Conservation (phyloP, 495 filamentous ascomycete species). For the Aspergillus ostianus region DNA sequence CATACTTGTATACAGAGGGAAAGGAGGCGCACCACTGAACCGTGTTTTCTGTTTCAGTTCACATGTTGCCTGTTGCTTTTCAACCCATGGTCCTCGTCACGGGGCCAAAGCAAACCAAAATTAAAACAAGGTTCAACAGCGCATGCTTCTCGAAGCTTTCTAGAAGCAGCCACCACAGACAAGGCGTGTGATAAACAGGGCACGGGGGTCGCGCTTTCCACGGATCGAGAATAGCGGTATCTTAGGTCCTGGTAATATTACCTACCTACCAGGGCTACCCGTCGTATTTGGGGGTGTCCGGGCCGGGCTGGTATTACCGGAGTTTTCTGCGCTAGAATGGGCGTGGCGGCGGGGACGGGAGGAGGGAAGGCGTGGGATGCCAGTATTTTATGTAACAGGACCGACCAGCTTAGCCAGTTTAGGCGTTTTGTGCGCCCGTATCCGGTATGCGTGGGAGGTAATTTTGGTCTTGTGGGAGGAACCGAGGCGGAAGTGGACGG, state of each 20-base stretch:
- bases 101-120: neutral
- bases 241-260: too few relatives aligned
- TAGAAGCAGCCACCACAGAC: neutral
- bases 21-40: neutral
- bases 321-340: too few relatives aligned
- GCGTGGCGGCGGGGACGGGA: neutral
- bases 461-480: too few relatives aligned
- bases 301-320: too few relatives aligned
- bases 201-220: neutral
- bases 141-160: neutral
- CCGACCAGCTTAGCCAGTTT: too few relatives aligned
- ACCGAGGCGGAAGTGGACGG: too few relatives aligned
- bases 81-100: neutral
- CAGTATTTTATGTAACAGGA: neutral
- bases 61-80: neutral
- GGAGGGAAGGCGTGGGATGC: neutral
- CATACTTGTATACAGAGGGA: neutral
- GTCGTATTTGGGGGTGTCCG: too few relatives aligned
- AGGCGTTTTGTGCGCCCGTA: neutral
- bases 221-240: neutral
- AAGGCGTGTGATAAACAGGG: neutral
- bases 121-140: neutral
- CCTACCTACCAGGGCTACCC: too few relatives aligned
- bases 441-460: too few relatives aligned
- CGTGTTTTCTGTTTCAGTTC: neutral